Evolutionary conservation across 805 yeast genomes (phyloP).

Genomic region (Barnettozyma sucrosica): DNA sequence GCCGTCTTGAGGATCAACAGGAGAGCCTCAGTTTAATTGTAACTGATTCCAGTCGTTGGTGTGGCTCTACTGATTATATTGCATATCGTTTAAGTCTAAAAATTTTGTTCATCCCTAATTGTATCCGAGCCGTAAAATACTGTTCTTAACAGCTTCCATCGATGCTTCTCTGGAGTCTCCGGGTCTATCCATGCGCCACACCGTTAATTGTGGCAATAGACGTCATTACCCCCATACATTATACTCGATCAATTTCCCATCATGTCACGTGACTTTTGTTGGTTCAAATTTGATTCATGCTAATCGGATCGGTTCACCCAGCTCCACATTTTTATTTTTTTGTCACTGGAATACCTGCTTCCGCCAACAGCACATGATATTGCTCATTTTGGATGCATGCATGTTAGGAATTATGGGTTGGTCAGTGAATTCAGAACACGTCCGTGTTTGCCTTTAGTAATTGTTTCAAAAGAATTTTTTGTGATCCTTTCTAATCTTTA

Average conservation of each 20-base stretch:
- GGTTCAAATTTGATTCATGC: not conserved
- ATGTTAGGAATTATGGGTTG: not conserved
- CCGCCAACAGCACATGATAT: not conserved
- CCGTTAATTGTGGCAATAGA: not conserved
- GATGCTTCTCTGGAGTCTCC: not conserved
- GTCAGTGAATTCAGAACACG: not conserved
- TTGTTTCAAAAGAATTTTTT: not conserved
- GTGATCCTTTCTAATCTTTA: not conserved
- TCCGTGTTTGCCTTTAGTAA: not conserved
- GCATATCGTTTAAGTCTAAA: not conserved
- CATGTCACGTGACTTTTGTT: not conserved
- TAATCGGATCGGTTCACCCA: not conserved
- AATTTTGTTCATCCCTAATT: not conserved
- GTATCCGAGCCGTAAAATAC: not conserved
- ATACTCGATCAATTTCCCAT: not conserved
- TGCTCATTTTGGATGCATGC: not conserved
- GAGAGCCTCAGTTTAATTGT: constrained; percentile 3
- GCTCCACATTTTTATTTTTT: not conserved
- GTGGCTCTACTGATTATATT: not conserved
- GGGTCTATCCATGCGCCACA: not conserved
- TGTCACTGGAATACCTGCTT: not conserved
- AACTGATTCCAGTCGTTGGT: not conserved
- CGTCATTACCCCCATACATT: not conserved
- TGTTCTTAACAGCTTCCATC: not conserved
- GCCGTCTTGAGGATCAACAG: not conserved